Evolutionary conservation across 192 early-diverging fungal genomes (phyloP), one percentile per base, ranked within the genome.

Genomic region (Coemansia sp.): DNA sequence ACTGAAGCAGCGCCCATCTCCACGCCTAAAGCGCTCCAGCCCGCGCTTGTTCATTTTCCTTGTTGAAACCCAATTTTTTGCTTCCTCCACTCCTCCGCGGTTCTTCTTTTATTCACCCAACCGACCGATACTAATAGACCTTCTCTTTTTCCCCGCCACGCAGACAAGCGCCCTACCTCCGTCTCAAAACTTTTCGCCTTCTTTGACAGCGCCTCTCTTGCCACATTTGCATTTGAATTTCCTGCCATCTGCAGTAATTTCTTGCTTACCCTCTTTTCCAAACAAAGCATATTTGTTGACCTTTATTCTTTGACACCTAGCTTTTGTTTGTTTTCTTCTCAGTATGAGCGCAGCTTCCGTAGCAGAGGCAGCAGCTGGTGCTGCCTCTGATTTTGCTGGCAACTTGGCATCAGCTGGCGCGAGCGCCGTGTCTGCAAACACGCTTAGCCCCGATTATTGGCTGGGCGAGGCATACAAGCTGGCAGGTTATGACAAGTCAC

Each of bases 401-500:
- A 18, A 47, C n/a, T 13, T 47, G 14, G 43, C 43, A 16, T 47
- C 48, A 20, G n/a, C n/a, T 49, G 53, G 14, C 29, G 69, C 67
- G 13, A 57, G 41, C 12, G 16, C 22, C 23, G 61, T 58, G 38
- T 52, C 75, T 20, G 68, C 62, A 61, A 78, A 69, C 54, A 39
- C 47, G 48, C 32, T 64, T 41, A 73, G 70, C 47, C 70, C 75
- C 9, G 75, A 78, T 62, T 64, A 66, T 32, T 78, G 75, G 75
- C 75, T 78, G 16, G 59, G 39, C 3, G 66, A 68, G 39, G 49
- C 62, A 9, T 78, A 78, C 67, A 73, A 37, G 60, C 64, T 59
- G 3, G n/a, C 65, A 2, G 75, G 75, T 19, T 54, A 66, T 27
- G 75, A 78, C 59, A 78, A 78, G 75, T 78, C 75, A 39, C 66